Base-by-base conservation (phyloP, 164 flowering plant species). In the Chloranthus sessilifolius region DNA sequence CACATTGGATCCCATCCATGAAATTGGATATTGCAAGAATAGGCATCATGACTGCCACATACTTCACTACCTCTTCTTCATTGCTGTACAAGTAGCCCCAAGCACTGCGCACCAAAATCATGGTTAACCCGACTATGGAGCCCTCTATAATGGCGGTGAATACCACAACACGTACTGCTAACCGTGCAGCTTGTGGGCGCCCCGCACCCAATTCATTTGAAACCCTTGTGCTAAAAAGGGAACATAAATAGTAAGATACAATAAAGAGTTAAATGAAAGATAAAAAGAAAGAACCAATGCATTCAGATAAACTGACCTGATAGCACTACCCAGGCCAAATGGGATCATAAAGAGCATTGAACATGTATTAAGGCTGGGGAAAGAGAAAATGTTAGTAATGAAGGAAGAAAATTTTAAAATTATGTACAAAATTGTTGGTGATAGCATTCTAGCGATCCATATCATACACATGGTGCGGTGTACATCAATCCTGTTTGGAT, bases 131-230 rank as follows among this genome's bases (percentile, higher is more conserved):
- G 1, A 64, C 64, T 12, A 70, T 31, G 1, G 31, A 11, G 5
- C 63, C 58, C 58, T 60, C 72, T 2, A 31, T 36, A 3, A 52
- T 26, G 1, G 56, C 57, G 24, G 72, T 40, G 21, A 43, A 16
- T 30, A 65, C 36, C 4, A 38, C 67, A 4, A 43, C 66, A 29
- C 21, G 14, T 3, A 62, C 68, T 21, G 75, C 75, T 27, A 64
- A 24, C 19, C 60, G 24, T 10, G 80, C 77, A 20, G 63, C 54
- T 28, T 57, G 54, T 10, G 74, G 68, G 29, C 54, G 64, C n/a
- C 69, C 71, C n/a, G 67, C 73, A 25, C 77, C 80, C 31, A 75
- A 24, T 42, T 75, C 77, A 53, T 71, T 74, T 39, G 81, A 67
- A 7, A 76, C 66, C 4, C 77, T 56, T 7, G 63, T 73, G 40